Conservation (phyloP, 164 flowering plant genomes). For the Piper longum region DNA sequence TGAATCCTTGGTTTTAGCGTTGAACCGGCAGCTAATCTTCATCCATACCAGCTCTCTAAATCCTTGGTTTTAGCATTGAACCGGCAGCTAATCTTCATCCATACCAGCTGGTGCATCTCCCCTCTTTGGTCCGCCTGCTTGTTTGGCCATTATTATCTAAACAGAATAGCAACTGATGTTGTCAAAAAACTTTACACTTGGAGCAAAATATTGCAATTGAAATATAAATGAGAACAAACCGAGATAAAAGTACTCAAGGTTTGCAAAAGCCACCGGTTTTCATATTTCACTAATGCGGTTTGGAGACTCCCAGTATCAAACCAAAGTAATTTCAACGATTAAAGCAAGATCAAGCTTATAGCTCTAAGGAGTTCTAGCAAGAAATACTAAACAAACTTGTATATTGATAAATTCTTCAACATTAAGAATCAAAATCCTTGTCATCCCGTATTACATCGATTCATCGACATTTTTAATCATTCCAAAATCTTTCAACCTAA, state of each 20-base stretch:
- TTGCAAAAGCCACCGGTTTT: no score
- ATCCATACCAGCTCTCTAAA: conserved; percentile 67
- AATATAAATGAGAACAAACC: not conserved
- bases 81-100: conserved; percentile 62
- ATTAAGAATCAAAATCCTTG: no score
- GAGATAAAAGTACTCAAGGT: conserved; percentile 1
- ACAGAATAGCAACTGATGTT: conserved; percentile 2
- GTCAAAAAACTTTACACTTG: not conserved
- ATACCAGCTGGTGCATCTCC: conserved; percentile 43
- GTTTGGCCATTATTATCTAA: conserved; percentile 96
- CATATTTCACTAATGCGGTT: no score
- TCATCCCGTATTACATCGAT: no score
- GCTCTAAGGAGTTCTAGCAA: no score
- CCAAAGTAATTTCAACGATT: no score
- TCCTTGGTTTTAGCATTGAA: not conserved
- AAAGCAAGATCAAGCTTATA: no score
- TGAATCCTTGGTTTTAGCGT: not conserved
- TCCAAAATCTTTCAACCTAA: no score
- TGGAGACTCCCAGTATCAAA: no score
- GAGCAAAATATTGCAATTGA: not conserved
- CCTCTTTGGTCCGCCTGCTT: conserved; percentile 87
- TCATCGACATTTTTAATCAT: no score
- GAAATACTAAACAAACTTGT: no score
- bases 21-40: conserved; percentile 40
- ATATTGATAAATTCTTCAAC: no score